These are phyloP conservation scores for Zopfochytrium polystomum DNA, from an alignment of 371 early-diverging fungal genomes.

Conservation along the genomic window DNA sequence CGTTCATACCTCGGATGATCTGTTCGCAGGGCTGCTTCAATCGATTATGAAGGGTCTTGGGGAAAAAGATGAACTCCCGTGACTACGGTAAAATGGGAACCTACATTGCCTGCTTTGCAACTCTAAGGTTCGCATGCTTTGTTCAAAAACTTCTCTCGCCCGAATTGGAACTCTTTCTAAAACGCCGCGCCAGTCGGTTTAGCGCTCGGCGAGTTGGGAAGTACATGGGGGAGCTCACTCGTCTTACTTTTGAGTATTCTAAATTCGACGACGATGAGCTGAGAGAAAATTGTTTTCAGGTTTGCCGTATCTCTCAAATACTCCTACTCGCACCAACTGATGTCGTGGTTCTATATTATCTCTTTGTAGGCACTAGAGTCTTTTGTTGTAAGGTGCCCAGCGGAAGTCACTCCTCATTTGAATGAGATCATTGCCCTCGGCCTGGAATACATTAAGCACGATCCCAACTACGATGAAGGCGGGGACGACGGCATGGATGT, in stretches of 20 bases:
- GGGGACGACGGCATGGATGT: conserved; percentile 63
- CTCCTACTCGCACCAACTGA: too few species aligned
- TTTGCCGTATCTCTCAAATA: too few species aligned
- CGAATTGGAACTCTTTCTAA: too few species aligned
- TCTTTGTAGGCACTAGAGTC: conserved; percentile 84
- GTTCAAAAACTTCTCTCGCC: too few species aligned
- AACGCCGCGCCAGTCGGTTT: conserved; percentile 68
- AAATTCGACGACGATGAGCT: conserved; percentile 78
- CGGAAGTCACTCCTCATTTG: conserved; percentile 63
- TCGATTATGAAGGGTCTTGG: conserved; percentile 48
- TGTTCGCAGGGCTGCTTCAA: conserved; percentile 69
- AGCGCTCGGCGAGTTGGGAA: conserved; percentile 68
- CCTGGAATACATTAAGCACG: conserved; percentile 72
- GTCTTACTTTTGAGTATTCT: conserved; percentile 59
- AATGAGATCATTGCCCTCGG: conserved; percentile 59
- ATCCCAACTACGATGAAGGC: conserved; percentile 86
- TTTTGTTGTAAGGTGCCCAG: conserved; percentile 74
- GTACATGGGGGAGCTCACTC: conserved; percentile 64
- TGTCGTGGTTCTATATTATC: too few species aligned
- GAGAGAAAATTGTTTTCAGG: conserved; percentile 68
- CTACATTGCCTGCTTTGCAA: conserved; percentile 67
- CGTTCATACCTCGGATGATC: conserved; percentile 64
- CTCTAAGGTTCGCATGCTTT: conserved; percentile 57
- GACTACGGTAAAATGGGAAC: conserved; percentile 68
- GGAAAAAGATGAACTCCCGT: conserved; percentile 45